Percentiles rank a stretch among this genome's conserved stretches.
These are phyloP conservation scores for Leptographium flavum DNA, from an alignment of 2,329 filamentous ascomycete species.

Conservation along the genomic window DNA sequence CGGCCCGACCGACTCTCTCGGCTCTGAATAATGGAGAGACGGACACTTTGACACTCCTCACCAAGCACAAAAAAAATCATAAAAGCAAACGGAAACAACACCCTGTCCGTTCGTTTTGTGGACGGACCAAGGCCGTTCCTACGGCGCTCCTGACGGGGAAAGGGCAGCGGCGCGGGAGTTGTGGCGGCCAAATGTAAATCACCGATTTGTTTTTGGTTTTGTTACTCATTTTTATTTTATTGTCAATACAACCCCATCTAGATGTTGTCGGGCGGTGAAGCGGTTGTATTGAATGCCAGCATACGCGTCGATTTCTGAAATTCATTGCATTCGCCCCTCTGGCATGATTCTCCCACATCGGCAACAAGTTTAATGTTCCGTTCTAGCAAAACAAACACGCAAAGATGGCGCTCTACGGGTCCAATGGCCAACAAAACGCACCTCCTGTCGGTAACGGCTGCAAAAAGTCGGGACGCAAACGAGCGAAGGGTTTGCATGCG, in stretches of 20 bases:
- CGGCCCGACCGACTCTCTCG: slow-evolving; percentile 1
- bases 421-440: too few relatives aligned
- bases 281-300: too few relatives aligned
- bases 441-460: too few relatives aligned
- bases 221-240: neutral
- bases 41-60: too few relatives aligned
- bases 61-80: neutral
- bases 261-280: neutral
- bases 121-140: neutral
- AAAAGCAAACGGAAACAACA: neutral
- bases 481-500: too few relatives aligned
- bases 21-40: slow-evolving; percentile 6
- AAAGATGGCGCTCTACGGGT: too few relatives aligned
- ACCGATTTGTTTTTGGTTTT: slow-evolving; percentile 3
- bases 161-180: neutral
- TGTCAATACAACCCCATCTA: slow-evolving; percentile 1
- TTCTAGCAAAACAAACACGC: too few relatives aligned
- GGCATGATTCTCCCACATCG: too few relatives aligned
- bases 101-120: neutral
- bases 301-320: too few relatives aligned
- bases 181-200: slow-evolving; percentile 7
- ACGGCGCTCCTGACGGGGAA: neutral
- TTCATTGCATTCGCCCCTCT: too few relatives aligned
- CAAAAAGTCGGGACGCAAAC: too few relatives aligned
- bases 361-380: too few relatives aligned